Percentiles rank a stretch among this genome's conserved stretches.
Conservation (phyloP, 73 alveolate genomes). For the Stentor roeselii region DNA sequence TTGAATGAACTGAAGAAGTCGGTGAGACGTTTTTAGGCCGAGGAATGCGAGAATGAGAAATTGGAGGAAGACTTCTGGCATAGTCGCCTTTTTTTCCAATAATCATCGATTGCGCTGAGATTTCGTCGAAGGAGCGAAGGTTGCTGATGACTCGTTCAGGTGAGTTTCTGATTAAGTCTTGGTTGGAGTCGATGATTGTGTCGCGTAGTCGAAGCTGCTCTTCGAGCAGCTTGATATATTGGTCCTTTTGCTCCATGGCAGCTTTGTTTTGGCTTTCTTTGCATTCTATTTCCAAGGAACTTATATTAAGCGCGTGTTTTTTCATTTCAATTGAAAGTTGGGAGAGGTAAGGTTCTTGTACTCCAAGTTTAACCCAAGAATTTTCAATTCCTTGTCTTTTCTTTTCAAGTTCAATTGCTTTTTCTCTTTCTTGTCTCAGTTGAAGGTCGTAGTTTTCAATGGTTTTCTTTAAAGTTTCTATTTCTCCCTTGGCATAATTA, state of each 20-base stretch:
- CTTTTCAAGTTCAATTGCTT: neutral
- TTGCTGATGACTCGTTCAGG: no score
- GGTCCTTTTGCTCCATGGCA: no score
- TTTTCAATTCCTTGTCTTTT: neutral
- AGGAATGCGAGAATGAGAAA: no score
- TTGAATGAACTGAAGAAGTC: no score
- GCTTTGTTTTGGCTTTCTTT: no score
- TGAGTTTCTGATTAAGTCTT: no score
- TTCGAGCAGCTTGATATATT: neutral
- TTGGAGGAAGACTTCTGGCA: no score
- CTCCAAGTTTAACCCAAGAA: neutral
- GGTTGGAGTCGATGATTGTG: constrained; percentile 13
- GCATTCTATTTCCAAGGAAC: neutral
- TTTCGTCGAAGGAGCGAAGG: no score
- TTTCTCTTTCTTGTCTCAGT: neutral
- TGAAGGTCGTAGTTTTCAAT: neutral
- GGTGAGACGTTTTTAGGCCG: no score
- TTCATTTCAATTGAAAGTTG: constrained; percentile 3
- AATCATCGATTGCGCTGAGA: no score
- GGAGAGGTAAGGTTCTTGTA: neutral
- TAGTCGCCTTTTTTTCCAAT: no score
- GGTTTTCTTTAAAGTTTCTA: neutral
- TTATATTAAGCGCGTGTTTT: neutral
- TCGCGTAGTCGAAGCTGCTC: constrained; percentile 13
- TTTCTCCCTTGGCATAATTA: neutral